Evolutionary conservation across 2,329 filamentous ascomycete species (phyloP).

Genomic region (Trichophyton mentagrophytes): DNA sequence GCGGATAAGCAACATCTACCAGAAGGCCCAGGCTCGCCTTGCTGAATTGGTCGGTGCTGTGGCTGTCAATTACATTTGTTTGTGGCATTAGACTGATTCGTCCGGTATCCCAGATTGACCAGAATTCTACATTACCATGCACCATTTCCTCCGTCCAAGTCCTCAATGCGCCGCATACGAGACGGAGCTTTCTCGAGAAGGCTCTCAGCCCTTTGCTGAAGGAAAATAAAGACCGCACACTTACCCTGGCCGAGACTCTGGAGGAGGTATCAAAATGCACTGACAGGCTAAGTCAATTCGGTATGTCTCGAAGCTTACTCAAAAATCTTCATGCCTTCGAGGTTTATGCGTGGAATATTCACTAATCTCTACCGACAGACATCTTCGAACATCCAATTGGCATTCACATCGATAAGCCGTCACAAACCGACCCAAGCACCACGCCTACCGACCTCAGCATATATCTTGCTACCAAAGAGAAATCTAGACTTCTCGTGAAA

Average conservation of each 20-base stretch:
- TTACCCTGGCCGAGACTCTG: constrained; percentile 70
- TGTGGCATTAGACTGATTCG: background rate
- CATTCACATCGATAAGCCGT: constrained; percentile 67
- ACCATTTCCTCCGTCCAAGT: constrained; percentile 77
- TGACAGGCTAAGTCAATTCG: constrained; percentile 65
- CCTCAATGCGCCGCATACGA: constrained; percentile 71
- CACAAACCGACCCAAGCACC: constrained; percentile 53
- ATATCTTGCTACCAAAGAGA: constrained; percentile 64
- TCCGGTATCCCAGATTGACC: constrained; percentile 45
- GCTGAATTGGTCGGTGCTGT: constrained; percentile 47
- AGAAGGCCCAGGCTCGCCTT: constrained; percentile 51
- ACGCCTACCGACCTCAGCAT: constrained; percentile 70
- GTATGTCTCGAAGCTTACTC: constrained; percentile 36
- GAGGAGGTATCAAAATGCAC: constrained; percentile 56
- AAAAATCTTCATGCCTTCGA: background rate
- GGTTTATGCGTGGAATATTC: background rate
- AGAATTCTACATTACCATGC: constrained; percentile 76
- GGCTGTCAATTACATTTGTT: no score
- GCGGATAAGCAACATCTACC: constrained; percentile 44
- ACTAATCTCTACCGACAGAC: constrained; percentile 38
- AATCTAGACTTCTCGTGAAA: constrained; percentile 73
- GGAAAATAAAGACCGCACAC: constrained; percentile 51
- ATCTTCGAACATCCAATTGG: constrained; percentile 77
- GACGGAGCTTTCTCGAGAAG: constrained; percentile 67
- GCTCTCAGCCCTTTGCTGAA: constrained; percentile 67